Conservation (phyloP, 306 rosid species). For the Clitoria ternatea region DNA sequence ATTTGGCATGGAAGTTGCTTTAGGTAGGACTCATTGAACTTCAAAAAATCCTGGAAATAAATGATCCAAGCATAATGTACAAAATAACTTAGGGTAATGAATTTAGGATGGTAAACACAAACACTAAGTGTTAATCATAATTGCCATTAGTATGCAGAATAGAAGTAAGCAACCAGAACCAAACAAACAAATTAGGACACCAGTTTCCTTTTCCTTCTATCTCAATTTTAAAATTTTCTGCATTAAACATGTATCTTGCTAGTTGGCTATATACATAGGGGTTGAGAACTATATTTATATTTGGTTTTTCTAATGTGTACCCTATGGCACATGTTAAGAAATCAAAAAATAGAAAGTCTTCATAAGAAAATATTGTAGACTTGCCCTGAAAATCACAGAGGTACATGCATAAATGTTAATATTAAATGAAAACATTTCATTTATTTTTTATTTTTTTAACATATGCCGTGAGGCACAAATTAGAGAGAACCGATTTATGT, state of each 20-base stretch:
- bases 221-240: background rate
- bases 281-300: background rate
- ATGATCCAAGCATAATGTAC: constrained; percentile 28
- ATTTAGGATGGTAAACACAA: background rate
- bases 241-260: background rate
- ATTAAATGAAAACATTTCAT: too few species aligned
- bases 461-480: too few species aligned
- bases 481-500: too few species aligned
- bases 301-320: too few species aligned
- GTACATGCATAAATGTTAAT: too few species aligned
- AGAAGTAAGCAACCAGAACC: background rate
- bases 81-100: background rate
- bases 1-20: constrained; percentile 62
- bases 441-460: too few species aligned
- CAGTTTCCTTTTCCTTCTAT: background rate
- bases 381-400: too few species aligned
- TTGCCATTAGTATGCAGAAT: background rate
- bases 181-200: background rate
- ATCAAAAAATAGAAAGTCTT: too few species aligned
- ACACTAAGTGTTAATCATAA: background rate
- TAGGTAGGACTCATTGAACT: constrained; percentile 66
- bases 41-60: constrained; percentile 77
- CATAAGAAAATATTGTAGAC: too few species aligned
- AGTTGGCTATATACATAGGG: background rate
- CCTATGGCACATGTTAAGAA: too few species aligned